These are phyloP conservation scores for Lentinula boryana DNA, from an alignment of 768 basidiomycete genomes.

Conservation along the genomic window DNA sequence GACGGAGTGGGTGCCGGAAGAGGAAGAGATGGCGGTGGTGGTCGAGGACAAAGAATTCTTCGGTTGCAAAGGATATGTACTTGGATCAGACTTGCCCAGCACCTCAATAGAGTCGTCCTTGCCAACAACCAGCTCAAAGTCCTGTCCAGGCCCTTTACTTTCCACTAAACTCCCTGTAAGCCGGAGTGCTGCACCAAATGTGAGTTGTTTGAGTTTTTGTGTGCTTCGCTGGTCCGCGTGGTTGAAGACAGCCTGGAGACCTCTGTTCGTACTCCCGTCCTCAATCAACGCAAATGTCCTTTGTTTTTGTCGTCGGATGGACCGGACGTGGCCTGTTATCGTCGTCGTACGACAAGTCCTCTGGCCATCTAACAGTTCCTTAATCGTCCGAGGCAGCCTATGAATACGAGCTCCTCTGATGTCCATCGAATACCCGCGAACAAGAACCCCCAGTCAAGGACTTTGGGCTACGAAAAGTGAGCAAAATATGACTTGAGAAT, in stretches of 20 bases:
- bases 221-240: conserved; percentile 13
- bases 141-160: conserved; percentile 40
- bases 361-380: no score
- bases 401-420: neutral
- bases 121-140: conserved; percentile 39
- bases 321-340: conserved; percentile 83
- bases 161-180: conserved; percentile 37
- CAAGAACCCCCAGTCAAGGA: no score
- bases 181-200: conserved; percentile 35
- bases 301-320: conserved; percentile 80
- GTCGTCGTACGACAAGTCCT: conserved; percentile 17
- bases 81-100: conserved; percentile 42
- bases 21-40: neutral
- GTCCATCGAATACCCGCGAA: no score
- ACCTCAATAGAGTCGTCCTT: conserved; percentile 20
- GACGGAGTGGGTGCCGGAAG: conserved; percentile 78
- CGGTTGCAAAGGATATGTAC: conserved; percentile 21
- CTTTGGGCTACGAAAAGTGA: no score
- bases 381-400: neutral
- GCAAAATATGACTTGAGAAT: no score
- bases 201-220: conserved; percentile 15
- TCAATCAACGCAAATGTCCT: conserved; percentile 79
- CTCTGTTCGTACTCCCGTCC: conserved; percentile 70
- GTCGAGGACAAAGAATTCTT: neutral
- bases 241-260: conserved; percentile 72